phyloP scores from a whole-genome alignment of 2,329 filamentous ascomycete species.

The Orbilia blumenaviensis region DNA sequence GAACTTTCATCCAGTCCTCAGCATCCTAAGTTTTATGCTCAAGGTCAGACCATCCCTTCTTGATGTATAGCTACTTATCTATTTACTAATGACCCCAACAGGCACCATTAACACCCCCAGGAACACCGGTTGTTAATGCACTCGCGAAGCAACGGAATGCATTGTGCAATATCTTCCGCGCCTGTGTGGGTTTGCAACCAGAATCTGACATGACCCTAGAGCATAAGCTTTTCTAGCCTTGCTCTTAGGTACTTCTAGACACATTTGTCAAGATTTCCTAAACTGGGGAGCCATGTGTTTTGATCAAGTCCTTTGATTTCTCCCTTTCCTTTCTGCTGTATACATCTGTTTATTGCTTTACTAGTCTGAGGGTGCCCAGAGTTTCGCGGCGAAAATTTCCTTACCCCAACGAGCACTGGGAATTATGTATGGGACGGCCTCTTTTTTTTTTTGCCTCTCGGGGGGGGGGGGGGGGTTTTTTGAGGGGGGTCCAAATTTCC shows the following conservation, averaged over 20 bases:
- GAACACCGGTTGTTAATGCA: slow-evolving; percentile 93
- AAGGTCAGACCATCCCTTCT: slow-evolving; percentile 64
- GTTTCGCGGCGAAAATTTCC: too few relatives aligned
- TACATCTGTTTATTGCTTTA: neutral
- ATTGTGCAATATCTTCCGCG: slow-evolving; percentile 97
- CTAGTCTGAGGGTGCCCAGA: too few relatives aligned
- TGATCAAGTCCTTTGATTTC: too few relatives aligned
- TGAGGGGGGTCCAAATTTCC: too few relatives aligned
- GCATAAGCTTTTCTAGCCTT: slow-evolving; percentile 85
- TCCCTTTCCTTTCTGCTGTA: too few relatives aligned
- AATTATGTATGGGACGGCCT: neutral
- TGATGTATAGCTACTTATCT: neutral
- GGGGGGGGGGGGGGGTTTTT: too few relatives aligned
- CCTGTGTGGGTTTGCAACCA: slow-evolving; percentile 93
- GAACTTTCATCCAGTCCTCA: slow-evolving; percentile 96
- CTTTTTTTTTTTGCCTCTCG: neutral
- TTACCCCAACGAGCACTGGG: too few relatives aligned
- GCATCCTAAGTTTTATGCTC: slow-evolving; percentile 98
- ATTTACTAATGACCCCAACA: slow-evolving; percentile 62
- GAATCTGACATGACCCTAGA: slow-evolving; percentile 99
- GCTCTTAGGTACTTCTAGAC: neutral
- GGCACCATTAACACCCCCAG: slow-evolving; percentile 91
- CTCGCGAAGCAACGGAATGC: slow-evolving; percentile 95
- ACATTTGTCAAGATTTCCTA: too few relatives aligned
- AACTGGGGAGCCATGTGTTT: too few relatives aligned